Evolutionary conservation across 129 eudicot genomes (phyloP).

Genomic region (Lactuca sativa): DNA sequence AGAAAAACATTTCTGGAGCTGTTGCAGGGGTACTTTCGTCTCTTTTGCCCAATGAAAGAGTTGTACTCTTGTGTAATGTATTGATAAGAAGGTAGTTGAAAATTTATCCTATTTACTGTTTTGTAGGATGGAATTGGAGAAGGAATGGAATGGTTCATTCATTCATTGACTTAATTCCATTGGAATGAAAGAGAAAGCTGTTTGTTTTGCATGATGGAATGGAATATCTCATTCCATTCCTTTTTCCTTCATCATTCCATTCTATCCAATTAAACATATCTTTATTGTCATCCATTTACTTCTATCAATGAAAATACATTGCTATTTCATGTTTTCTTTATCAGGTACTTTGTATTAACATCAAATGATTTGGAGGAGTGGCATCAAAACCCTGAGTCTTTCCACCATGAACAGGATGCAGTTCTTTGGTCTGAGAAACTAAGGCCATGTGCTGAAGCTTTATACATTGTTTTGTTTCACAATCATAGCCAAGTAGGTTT

Average conservation of each 20-base stretch:
- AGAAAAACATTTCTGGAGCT: conserved; percentile 70
- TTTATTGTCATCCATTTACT: no score
- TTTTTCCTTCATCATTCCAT: background rate
- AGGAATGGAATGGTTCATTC: background rate
- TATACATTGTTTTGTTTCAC: conserved; percentile 89
- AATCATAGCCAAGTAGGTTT: conserved; percentile 84
- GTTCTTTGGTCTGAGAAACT: conserved; percentile 98
- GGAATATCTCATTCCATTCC: background rate
- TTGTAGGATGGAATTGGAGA: background rate
- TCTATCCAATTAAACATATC: background rate
- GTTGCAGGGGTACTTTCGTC: conserved; percentile 71
- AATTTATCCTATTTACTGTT: background rate
- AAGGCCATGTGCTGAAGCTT: conserved; percentile 99
- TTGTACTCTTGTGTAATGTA: conserved; percentile 76
- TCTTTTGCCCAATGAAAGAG: conserved; percentile 78
- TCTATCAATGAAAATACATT: background rate
- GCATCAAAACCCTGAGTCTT: conserved; percentile 85
- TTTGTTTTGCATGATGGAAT: no score
- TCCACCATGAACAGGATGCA: conserved; percentile 96
- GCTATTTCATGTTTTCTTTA: conserved; percentile 6
- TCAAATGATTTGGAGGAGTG: conserved; percentile 91
- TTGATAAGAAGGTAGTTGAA: conserved; percentile 68
- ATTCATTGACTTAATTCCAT: no score
- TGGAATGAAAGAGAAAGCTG: no score
- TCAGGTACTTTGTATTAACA: conserved; percentile 92